These are phyloP conservation scores for Xylaria sp. DNA, from an alignment of 2,329 filamentous ascomycete genomes.

Conservation along the genomic window DNA sequence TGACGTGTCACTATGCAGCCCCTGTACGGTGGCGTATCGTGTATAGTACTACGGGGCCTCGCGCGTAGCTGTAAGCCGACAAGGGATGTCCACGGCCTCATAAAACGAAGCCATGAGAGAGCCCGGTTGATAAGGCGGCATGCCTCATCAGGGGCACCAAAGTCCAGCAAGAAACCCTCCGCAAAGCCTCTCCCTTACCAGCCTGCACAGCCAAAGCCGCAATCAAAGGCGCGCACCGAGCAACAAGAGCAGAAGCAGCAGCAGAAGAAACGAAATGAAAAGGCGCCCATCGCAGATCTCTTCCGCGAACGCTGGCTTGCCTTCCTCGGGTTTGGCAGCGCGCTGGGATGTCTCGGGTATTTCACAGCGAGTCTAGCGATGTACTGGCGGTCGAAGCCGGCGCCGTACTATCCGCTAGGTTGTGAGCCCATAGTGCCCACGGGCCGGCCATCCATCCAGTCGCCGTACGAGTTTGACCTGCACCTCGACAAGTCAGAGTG, in stretches of 20 bases:
- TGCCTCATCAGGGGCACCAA: slow-evolving; percentile 35
- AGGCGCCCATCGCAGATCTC: slow-evolving; percentile 44
- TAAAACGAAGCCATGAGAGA: slow-evolving; percentile 25
- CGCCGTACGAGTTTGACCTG: slow-evolving; percentile 67
- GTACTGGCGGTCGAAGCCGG: slow-evolving; percentile 44
- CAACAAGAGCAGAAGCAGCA: slow-evolving; percentile 8
- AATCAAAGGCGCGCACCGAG: neutral
- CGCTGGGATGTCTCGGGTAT: slow-evolving; percentile 60
- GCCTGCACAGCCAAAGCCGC: slow-evolving; percentile 24
- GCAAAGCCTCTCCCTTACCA: slow-evolving; percentile 45
- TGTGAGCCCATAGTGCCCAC: slow-evolving; percentile 57
- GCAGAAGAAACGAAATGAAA: slow-evolving; percentile 20
- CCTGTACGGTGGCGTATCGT: slow-evolving; percentile 30
- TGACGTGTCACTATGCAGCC: slow-evolving; percentile 25
- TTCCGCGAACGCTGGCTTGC: slow-evolving; percentile 54
- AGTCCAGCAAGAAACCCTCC: slow-evolving; percentile 22
- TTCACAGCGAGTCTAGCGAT: slow-evolving; percentile 54
- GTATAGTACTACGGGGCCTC: slow-evolving; percentile 16
- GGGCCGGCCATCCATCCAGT: slow-evolving; percentile 61
- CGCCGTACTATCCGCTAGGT: slow-evolving; percentile 46
- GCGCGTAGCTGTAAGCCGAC: slow-evolving; percentile 19
- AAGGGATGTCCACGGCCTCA: slow-evolving; percentile 8
- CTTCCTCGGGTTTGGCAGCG: slow-evolving; percentile 60
- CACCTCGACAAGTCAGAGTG: slow-evolving; percentile 68
- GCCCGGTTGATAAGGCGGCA: slow-evolving; percentile 35